These are phyloP conservation scores for Exophiala oligosperma DNA, from an alignment of 2,329 filamentous ascomycete genomes.

Conservation along the genomic window DNA sequence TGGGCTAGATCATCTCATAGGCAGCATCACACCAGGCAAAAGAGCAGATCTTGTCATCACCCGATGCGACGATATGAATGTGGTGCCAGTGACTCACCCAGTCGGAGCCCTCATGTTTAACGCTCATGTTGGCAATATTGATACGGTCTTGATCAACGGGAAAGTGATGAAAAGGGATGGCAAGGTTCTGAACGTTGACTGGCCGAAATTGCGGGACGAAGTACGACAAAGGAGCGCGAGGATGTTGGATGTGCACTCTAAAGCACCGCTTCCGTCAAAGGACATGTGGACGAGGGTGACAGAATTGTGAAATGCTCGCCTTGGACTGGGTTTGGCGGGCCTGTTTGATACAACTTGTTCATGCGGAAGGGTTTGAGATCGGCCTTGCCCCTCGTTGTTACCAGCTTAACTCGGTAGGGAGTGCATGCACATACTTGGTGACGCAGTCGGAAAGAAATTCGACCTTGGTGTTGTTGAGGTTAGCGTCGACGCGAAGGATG, in stretches of 20 bases:
- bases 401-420: no score
- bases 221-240: not conserved
- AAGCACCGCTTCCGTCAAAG: not conserved
- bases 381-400: no score
- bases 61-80: conserved; percentile 28
- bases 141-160: conserved; percentile 34
- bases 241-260: not conserved
- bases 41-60: conserved; percentile 34
- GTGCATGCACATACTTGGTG: no score
- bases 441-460: no score
- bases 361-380: no score
- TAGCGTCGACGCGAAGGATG: no score
- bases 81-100: conserved; percentile 32
- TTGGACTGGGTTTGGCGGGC: no score
- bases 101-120: conserved; percentile 34
- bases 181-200: conserved; percentile 11
- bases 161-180: conserved; percentile 26
- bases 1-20: conserved; percentile 30
- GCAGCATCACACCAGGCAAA: conserved; percentile 33
- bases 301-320: no score
- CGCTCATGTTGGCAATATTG: conserved; percentile 30
- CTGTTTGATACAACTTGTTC: no score
- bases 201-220: conserved; percentile 7
- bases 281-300: not conserved
- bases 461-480: no score